Evolutionary conservation across 129 eudicot genomes (phyloP).

Genomic region (Heracleum sosnowskyi): DNA sequence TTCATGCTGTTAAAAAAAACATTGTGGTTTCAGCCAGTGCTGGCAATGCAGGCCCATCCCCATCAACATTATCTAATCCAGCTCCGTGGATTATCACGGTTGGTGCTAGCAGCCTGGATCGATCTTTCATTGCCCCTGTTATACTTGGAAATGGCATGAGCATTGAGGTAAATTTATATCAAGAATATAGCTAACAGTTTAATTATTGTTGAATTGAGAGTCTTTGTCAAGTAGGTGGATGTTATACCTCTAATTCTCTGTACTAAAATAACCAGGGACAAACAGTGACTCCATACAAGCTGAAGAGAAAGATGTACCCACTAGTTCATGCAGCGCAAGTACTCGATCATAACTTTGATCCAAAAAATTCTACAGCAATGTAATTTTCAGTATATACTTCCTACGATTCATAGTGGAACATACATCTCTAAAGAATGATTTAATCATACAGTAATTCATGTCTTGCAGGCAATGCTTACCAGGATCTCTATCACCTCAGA

Average conservation of each 20-base stretch:
- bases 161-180: conserved; percentile 39
- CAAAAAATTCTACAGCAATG: conserved; percentile 54
- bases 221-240: neutral
- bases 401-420: neutral
- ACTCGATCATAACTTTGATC: conserved; percentile 20
- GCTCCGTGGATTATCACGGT: conserved; percentile 93
- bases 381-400: conserved; percentile 11
- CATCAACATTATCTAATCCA: conserved; percentile 52
- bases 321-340: conserved; percentile 77
- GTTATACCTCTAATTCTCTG: neutral
- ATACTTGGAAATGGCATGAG: conserved; percentile 58
- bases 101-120: conserved; percentile 85
- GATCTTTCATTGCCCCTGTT: conserved; percentile 50
- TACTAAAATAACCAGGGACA: conserved; percentile 49
- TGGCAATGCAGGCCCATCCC: conserved; percentile 68
- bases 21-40: conserved; percentile 77
- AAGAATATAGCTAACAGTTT: neutral
- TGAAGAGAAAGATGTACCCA: conserved; percentile 54
- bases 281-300: conserved; percentile 63
- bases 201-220: neutral
- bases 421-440: neutral
- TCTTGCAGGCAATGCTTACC: conserved; percentile 80
- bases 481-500: conserved; percentile 56
- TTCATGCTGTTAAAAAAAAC: conserved; percentile 60
- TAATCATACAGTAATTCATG: neutral